Conservation (phyloP, 768 basidiomycete species). For the Tylopilus rubrobrunneus region DNA sequence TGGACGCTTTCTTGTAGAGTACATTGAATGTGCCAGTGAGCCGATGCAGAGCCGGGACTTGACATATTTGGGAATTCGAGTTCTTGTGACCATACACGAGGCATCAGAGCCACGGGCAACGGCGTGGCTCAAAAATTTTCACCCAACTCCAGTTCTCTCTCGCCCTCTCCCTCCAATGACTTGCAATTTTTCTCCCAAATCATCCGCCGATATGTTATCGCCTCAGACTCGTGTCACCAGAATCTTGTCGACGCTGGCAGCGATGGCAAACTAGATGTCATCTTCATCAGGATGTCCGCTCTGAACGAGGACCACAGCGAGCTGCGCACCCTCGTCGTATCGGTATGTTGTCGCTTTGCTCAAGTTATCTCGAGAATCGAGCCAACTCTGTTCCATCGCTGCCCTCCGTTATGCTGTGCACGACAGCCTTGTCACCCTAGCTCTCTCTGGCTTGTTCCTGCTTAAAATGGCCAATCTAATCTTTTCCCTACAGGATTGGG, state of each 20-base stretch:
- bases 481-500: slow-evolving; percentile 87
- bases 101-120: background rate
- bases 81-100: no score
- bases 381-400: slow-evolving; percentile 45
- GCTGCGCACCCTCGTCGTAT: slow-evolving; percentile 42
- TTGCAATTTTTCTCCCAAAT: background rate
- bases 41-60: no score
- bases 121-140: background rate
- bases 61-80: background rate
- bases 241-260: slow-evolving; percentile 25
- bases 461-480: slow-evolving; percentile 83
- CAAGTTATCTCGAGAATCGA: background rate
- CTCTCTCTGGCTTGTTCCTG: slow-evolving; percentile 87
- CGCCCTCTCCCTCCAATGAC: slow-evolving; percentile 2
- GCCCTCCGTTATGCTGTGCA: slow-evolving; percentile 92
- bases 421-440: slow-evolving; percentile 86
- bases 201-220: slow-evolving; percentile 1
- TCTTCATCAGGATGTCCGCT: slow-evolving; percentile 15
- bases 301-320: slow-evolving; percentile 22
- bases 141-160: background rate
- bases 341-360: slow-evolving; percentile 47
- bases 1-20: no score
- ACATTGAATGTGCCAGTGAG: no score
- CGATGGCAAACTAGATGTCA: slow-evolving; percentile 19
- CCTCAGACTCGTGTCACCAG: slow-evolving; percentile 19